Evolutionary conservation across 2,329 filamentous ascomycete species (phyloP), one percentile per base, ranked within the genome.

Genomic region (Pseudocercospora cruenta): DNA sequence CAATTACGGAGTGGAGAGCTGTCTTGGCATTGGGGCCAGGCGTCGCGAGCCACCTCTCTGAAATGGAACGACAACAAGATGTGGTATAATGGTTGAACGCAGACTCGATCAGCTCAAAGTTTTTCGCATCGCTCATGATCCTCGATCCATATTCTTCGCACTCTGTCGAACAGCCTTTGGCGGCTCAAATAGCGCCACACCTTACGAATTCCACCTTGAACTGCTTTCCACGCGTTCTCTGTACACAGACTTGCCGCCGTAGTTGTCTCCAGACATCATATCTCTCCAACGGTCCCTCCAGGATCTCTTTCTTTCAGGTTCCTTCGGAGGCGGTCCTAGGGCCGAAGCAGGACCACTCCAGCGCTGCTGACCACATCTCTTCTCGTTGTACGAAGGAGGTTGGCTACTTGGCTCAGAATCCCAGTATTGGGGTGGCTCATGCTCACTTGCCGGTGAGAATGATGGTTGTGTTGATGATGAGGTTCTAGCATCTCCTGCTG

Each of bases 261-360:
- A 14, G 6, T 54, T 54, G 24, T n/a, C 22, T 8, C 24, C 24
- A 12, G 21, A 26, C 51, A 54, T 54, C 22, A 28, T 54, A 31
- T 26, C 51, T n/a, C 51, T 16, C 51, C 21, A 54, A 14, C 24
- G 51, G 4, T 28, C 51, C 6, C 10, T 26, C 22, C 51, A 54
- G 14, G 51, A n/a, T 26, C 51, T 54, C 24, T 24, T 24, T 24
- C 19, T 54, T 22, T 54, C 51, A 26, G 24, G 24, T 28, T 54
- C 51, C 24, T 54, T 16, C 81, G 57, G 21, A 26, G 57, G 16
- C 19, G 57, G 33, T 45, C 57, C 57, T n/a, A 58, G 19, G 7
- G 54, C 54, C n/a, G 26, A 33, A 8, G 54, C 54, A 33, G 54
- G 54, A 58, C 54, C 45, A 49, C 28, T 36, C 54, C 54, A 33